Base-by-base conservation (phyloP, 2,329 filamentous ascomycete species). In the Colletotrichum lentis region DNA sequence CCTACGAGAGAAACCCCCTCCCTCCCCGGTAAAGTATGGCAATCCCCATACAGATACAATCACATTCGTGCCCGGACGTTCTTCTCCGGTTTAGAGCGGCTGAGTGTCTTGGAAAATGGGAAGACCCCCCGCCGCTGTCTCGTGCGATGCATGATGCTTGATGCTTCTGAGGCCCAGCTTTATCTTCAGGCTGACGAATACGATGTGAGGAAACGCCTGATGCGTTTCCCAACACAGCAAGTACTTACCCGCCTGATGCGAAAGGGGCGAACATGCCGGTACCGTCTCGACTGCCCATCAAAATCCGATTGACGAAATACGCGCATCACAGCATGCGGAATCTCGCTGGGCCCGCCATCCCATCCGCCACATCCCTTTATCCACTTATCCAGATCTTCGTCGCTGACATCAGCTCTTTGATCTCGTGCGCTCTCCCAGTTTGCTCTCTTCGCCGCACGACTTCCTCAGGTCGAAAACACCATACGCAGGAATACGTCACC, bases 271-370 rank as follows among this genome's bases (percentile, higher is more conserved):
- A 31, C 24, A 22, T 58, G n/a, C 27, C 14, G 35, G 43, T 46
- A 53, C 18, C 46, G 60, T 67, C 60, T 65, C 43, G 49, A 49
- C 41, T 35, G 16, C 35, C 22, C 22, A 56, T 60, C 18, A 43
- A 35, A 20, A 18, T 35, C 18, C 22, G 22, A 46, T 66, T 69
- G 62, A 57, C 50, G 57, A 39, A 57, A 61, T 50, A 20, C 56
- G 31, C 61, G 58, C 66, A 69, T 65, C 50, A 68, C 50, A 66
- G 22, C 55, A 66, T 66, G 56, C 66, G 62, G 44, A 60, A 65
- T 50, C 22, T 50, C 10, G 24, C 55, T 31, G 61, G 22, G n/a
- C n/a, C 46, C 39, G 47, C 43, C 52, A 11, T 44, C 53, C 46
- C 47, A 49, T 46, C 49, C 18, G 44, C 52, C 52, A 39, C 52